A percentile compares a stretch with the other conserved stretches of the same genome.
These are phyloP conservation scores for Tilletia setariae DNA, from an alignment of 1,284 basidiomycete species.

Conservation along the genomic window DNA sequence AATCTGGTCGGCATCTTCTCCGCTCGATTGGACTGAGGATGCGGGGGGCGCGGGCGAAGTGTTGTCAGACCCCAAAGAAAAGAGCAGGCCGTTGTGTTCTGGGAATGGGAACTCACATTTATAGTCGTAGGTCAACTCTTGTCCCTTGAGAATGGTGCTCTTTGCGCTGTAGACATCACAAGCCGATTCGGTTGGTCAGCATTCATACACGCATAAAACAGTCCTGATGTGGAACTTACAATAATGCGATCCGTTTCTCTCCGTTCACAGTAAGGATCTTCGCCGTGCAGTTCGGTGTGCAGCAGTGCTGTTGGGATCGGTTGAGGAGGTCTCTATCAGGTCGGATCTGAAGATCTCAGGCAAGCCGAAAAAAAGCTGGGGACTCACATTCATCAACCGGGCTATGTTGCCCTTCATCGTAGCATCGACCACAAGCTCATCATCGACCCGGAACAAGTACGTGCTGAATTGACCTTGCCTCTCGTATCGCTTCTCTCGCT, in stretches of 20 bases:
- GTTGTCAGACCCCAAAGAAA: neutral
- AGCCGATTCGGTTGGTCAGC: neutral
- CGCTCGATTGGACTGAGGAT: conserved; percentile 39
- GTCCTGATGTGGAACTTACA: conserved; percentile 22
- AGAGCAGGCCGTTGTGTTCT: neutral
- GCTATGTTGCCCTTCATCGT: conserved; percentile 96
- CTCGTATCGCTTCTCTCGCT: conserved; percentile 93
- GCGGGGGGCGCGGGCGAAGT: neutral
- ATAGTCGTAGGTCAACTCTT: conserved; percentile 54
- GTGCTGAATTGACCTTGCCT: conserved; percentile 59
- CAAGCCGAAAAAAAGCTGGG: neutral
- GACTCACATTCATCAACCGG: conserved; percentile 44
- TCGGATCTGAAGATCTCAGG: conserved; percentile 20
- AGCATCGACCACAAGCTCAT: conserved; percentile 73
- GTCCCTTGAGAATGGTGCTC: conserved; percentile 76
- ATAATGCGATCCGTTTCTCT: conserved; percentile 98
- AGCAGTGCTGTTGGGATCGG: conserved; percentile 95
- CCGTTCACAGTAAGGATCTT: conserved; percentile 98
- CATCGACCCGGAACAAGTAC: conserved; percentile 56
- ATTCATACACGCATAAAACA: neutral
- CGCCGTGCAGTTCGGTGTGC: conserved; percentile 93
- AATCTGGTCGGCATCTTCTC: conserved; percentile 53
- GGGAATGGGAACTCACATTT: conserved; percentile 29
- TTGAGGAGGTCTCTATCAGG: no score
- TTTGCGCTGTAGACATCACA: conserved; percentile 66